These are phyloP conservation scores for Prunus dulcis DNA, from an alignment of 306 rosid genomes.

Conservation along the genomic window DNA sequence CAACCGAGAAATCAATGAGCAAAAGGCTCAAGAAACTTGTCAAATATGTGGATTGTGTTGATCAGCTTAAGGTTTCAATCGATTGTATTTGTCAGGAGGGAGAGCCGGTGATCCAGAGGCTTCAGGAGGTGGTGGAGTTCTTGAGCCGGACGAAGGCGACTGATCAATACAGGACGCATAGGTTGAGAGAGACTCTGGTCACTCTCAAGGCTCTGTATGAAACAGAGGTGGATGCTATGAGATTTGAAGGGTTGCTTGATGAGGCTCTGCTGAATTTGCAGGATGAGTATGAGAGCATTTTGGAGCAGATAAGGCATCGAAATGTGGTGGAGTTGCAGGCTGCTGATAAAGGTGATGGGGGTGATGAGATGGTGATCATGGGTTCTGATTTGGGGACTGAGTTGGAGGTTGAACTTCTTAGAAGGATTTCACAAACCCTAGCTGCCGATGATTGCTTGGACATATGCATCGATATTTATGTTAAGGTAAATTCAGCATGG, in stretches of 20 bases:
- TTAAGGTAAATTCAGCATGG: slow-evolving; percentile 45
- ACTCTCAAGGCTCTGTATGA: slow-evolving; percentile 72
- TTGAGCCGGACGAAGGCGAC: slow-evolving; percentile 83
- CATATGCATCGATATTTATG: slow-evolving; percentile 80
- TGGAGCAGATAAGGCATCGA: slow-evolving; percentile 51
- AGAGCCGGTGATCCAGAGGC: slow-evolving; percentile 70
- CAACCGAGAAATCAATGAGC: slow-evolving; percentile 20
- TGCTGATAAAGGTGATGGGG: slow-evolving; percentile 12
- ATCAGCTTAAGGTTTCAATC: slow-evolving; percentile 46
- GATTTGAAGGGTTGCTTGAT: slow-evolving; percentile 77
- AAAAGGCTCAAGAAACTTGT: slow-evolving; percentile 42
- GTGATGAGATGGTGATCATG: slow-evolving; percentile 1
- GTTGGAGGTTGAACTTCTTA: slow-evolving; percentile 52
- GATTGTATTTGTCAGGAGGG: slow-evolving; percentile 50
- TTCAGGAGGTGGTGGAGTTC: slow-evolving; percentile 92
- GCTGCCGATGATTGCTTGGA: slow-evolving; percentile 81
- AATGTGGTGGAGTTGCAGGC: slow-evolving; percentile 19
- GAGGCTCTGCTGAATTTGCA: slow-evolving; percentile 69
- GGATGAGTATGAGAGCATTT: slow-evolving; percentile 64
- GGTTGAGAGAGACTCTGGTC: slow-evolving; percentile 63
- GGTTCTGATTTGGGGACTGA: slow-evolving; percentile 50
- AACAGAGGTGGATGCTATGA: slow-evolving; percentile 69
- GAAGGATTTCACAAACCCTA: slow-evolving; percentile 51
- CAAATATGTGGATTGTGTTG: slow-evolving; percentile 56
- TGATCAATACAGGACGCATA: slow-evolving; percentile 44